These are phyloP conservation scores for Rhodotorula babjevae DNA, from an alignment of 768 basidiomycete species.

Conservation along the genomic window DNA sequence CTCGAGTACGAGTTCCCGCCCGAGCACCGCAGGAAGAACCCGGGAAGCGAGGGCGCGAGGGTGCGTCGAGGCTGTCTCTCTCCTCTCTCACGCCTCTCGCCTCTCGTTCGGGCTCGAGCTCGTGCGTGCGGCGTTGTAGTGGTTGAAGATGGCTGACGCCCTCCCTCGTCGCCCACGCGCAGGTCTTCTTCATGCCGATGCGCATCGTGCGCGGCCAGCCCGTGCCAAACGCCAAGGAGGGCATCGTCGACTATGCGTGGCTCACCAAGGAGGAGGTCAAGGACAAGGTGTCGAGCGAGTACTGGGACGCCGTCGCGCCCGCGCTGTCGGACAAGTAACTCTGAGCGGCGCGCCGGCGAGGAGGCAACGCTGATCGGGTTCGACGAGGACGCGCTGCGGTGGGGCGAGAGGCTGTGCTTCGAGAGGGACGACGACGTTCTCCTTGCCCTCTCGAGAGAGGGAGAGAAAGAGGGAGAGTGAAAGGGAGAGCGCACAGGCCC, in stretches of 20 bases:
- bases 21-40: conserved; percentile 23
- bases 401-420: too few species aligned
- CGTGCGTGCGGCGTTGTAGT: too few species aligned
- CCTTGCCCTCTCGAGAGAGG: too few species aligned
- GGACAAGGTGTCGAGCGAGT: conserved; percentile 60
- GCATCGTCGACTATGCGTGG: conserved; percentile 79
- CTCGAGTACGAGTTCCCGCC: conserved; percentile 55
- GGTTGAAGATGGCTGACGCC: too few species aligned
- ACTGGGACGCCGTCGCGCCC: conserved; percentile 73
- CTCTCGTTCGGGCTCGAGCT: neutral
- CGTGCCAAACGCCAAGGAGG: conserved; percentile 53
- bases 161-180: neutral
- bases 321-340: conserved; percentile 69
- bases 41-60: conserved; percentile 20
- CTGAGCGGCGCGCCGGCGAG: neutral
- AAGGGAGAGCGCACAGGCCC: too few species aligned
- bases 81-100: neutral
- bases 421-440: too few species aligned
- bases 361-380: neutral
- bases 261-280: conserved; percentile 86
- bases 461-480: too few species aligned
- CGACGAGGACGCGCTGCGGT: too few species aligned
- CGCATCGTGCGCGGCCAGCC: conserved; percentile 88
- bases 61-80: conserved; percentile 5
- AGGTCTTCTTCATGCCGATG: conserved; percentile 93